phyloP scores from a whole-genome alignment of 225 moss, liverwort and hornwort genomes.

The Neckera pumila region DNA sequence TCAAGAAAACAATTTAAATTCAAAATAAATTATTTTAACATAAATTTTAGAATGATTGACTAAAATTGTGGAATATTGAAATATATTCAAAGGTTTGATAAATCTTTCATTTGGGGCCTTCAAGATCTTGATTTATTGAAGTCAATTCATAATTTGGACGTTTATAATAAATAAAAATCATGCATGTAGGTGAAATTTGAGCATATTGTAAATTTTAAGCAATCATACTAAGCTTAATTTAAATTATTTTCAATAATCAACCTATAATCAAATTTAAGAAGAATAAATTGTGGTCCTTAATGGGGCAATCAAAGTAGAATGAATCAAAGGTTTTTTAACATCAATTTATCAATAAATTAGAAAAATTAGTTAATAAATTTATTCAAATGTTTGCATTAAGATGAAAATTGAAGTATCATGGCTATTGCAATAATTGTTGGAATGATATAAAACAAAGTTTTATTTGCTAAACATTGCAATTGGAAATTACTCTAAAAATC shows the following conservation, averaged over 20 bases:
- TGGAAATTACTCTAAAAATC: not conserved
- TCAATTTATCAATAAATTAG: no score
- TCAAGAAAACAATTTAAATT: not conserved
- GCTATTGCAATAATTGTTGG: no score
- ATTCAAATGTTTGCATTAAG: no score
- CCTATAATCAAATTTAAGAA: not conserved
- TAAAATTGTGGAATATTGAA: not conserved
- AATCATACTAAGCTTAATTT: no score
- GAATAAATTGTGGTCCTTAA: not conserved
- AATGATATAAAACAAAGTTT: not conserved
- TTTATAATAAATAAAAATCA: not conserved
- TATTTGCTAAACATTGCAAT: no score
- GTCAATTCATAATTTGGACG: not conserved
- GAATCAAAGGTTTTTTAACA: no score
- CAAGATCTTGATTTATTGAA: not conserved
- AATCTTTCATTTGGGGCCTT: not conserved
- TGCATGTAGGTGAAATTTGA: not conserved
- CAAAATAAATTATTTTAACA: not conserved
- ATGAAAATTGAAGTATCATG: no score
- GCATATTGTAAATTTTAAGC: not conserved
- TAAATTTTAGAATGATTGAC: no score
- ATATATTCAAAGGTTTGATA: not conserved
- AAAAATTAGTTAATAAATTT: no score
- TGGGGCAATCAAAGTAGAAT: not conserved
- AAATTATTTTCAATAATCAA: no score